A percentile compares a stretch with the other conserved stretches of the same genome.
phyloP scores from a whole-genome alignment of 306 rosid genomes.

The Spatholobus suberectus region DNA sequence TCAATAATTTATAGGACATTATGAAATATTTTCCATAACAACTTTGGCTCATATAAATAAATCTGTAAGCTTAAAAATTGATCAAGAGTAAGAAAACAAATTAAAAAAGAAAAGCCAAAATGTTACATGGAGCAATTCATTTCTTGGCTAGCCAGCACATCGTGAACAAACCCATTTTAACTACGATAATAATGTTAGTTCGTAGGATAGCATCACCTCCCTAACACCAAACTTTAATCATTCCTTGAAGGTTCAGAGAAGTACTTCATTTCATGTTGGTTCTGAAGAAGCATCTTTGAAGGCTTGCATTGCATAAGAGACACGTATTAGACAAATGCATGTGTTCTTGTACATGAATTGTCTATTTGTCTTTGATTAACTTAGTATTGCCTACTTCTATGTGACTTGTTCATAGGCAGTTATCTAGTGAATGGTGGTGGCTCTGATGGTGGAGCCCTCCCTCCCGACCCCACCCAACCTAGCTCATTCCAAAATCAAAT shows the following conservation, averaged over 20 bases:
- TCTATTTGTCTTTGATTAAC: constrained; percentile 25
- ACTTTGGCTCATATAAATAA: no score
- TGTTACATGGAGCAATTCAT: neutral
- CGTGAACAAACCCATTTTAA: neutral
- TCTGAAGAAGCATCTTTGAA: constrained; percentile 43
- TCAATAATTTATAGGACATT: no score
- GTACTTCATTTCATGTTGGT: constrained; percentile 50
- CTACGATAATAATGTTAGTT: constrained; percentile 25
- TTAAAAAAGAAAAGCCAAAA: no score
- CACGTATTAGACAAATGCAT: constrained; percentile 45
- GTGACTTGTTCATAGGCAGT: neutral
- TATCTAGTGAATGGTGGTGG: neutral
- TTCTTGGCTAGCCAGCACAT: constrained; percentile 16
- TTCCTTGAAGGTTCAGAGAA: constrained; percentile 16
- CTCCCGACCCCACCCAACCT: no score
- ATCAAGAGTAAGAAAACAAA: no score
- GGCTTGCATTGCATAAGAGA: constrained; percentile 2
- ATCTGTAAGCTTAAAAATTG: no score
- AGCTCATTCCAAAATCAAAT: no score
- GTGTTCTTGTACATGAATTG: constrained; percentile 29
- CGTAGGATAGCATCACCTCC: constrained; percentile 24
- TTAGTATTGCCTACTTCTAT: neutral
- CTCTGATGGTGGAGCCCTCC: constrained; percentile 18
- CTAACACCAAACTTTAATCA: constrained; percentile 10
- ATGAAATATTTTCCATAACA: no score